Base-by-base conservation (phyloP, 2,329 filamentous ascomycete species). In the Penicillium sp. region DNA sequence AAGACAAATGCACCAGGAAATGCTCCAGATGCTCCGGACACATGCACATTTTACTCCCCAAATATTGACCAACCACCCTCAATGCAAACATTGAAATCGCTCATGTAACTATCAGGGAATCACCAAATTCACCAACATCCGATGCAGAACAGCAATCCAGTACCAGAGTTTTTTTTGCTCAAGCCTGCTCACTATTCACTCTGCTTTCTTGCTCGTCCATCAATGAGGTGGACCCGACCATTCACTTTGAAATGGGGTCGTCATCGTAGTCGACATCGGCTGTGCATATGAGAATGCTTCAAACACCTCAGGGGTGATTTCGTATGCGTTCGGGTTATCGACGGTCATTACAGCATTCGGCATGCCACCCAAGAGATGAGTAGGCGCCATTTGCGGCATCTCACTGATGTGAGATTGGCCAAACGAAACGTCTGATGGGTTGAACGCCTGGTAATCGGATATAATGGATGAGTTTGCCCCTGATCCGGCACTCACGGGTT, bases 281-380 rank as follows among this genome's bases (percentile, higher is more conserved):
- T 73, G 69, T 7, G 69, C 60, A 50, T 69, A 71, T 4, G 69
- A 73, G 48, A 74, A 73, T 8, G 71, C 71, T 48, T 73, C 70
- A 26, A 71, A 72, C 7, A 73, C 66, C 49, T 74, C 71, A 1
- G 70, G 66, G 2, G 70, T 69, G 9, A 73, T 71, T 39, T 72
- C 67, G 39, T 70, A 71, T n/a, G 64, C 57, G 3, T 59, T 58
- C 1, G 68, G 62, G 25, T 64, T 61, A 34, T 73, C 65, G 11
- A 68, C 57, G n/a, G 67, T 64, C 48, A 73, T 67, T 18, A 65
- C 59, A 7, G 66, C 58, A 8, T 66, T 62, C 4, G 66, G 58
- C 54, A 67, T 63, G 5, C 64, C 64, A 28, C 64, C 62, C 6
- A 66, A 42, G 11, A 65, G 45, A 49, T 68, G 62, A 6, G 63